These are phyloP conservation scores for Rickenella mellea DNA, from an alignment of 768 basidiomycete species.

Conservation along the genomic window DNA sequence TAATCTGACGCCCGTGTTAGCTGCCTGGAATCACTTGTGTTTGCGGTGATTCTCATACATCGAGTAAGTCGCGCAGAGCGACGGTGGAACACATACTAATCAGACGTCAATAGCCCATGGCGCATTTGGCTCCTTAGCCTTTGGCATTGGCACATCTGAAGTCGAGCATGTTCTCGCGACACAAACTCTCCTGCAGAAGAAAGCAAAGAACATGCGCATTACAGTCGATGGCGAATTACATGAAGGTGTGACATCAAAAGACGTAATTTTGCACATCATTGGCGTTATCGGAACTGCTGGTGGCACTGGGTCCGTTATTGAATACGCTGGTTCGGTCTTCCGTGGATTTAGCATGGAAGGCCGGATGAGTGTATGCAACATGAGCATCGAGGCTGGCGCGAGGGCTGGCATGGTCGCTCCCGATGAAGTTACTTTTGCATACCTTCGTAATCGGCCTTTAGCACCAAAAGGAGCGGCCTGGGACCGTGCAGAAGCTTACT, in stretches of 20 bases:
- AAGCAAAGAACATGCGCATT: conserved; percentile 89
- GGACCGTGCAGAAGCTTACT: conserved; percentile 80
- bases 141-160: conserved; percentile 90
- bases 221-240: conserved; percentile 73
- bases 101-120: conserved; percentile 55
- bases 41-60: conserved; percentile 91
- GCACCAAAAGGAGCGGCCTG: conserved; percentile 79
- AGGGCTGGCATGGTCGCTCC: conserved; percentile 91
- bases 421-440: conserved; percentile 78
- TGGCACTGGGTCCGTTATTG: conserved; percentile 85
- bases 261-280: conserved; percentile 86
- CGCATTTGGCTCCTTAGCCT: conserved; percentile 87
- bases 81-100: neutral
- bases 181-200: conserved; percentile 79
- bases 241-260: conserved; percentile 82
- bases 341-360: conserved; percentile 83
- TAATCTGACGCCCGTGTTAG: conserved; percentile 22
- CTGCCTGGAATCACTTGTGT: conserved; percentile 75
- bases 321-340: conserved; percentile 86
- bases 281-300: conserved; percentile 90
- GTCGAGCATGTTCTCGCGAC: conserved; percentile 93
- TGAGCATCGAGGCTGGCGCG: conserved; percentile 93
- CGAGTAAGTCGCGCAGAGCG: conserved; percentile 42
- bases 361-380: conserved; percentile 86
- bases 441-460: conserved; percentile 73